Conservation (phyloP, 306 rosid species). For the Sechiopsis laciniata region DNA sequence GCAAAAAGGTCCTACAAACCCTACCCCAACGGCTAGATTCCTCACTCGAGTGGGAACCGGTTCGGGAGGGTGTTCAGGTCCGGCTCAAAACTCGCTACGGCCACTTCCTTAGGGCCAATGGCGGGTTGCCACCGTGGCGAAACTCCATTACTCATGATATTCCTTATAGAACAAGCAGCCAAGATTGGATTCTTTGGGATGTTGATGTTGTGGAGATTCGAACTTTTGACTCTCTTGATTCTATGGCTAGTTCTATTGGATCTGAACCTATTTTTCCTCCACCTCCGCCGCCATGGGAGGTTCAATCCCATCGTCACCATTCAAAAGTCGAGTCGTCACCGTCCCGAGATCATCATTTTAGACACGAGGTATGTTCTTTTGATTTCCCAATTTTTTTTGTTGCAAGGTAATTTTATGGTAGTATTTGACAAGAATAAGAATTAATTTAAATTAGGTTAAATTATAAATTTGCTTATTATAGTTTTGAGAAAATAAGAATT, state of each 20-base stretch:
- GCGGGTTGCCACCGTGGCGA: conserved; percentile 86
- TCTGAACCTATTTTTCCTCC: conserved; percentile 17
- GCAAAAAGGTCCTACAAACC: conserved; percentile 67
- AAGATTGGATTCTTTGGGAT: conserved; percentile 87
- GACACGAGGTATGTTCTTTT: conserved; percentile 40
- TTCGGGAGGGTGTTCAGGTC: conserved; percentile 63
- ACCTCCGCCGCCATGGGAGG: not conserved
- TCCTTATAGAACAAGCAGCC: conserved; percentile 43
- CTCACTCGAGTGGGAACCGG: conserved; percentile 87
- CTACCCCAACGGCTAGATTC: conserved; percentile 55
- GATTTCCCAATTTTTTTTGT: too few species aligned
- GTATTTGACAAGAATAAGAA: too few species aligned
- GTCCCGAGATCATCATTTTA: conserved; percentile 22
- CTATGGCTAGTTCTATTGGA: not conserved
- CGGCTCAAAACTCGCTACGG: conserved; percentile 61
- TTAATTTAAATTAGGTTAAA: too few species aligned
- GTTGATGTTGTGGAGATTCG: conserved; percentile 56
- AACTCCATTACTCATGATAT: conserved; percentile 77
- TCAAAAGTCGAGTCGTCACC: conserved; percentile 32
- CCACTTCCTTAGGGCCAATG: conserved; percentile 65
- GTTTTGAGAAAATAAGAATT: too few species aligned
- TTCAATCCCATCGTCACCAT: not conserved
- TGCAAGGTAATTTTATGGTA: too few species aligned
- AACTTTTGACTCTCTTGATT: not conserved
- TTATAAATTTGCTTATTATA: too few species aligned